Evolutionary conservation across 495 filamentous ascomycete genomes (phyloP).

Genomic region (Alectoria sarmentosa): DNA sequence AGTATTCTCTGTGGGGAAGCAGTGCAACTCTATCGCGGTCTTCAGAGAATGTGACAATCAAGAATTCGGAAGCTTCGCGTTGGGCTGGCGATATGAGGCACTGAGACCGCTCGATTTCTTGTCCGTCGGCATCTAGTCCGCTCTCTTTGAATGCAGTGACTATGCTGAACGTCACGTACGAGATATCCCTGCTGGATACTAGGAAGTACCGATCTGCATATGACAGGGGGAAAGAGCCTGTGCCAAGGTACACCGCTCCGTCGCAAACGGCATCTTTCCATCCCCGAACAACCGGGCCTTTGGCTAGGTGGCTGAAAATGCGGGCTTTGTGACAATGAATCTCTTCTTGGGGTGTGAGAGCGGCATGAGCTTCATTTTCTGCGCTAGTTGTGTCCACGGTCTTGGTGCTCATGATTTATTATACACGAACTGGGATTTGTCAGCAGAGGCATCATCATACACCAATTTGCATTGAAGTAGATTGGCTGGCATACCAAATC

Average conservation of each 20-base stretch:
- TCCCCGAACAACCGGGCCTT: not conserved
- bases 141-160: not conserved
- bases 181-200: not conserved
- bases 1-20: not conserved
- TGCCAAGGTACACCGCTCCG: not conserved
- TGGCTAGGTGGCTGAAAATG: not conserved
- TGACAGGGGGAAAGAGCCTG: not conserved
- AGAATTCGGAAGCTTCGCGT: conserved; percentile 1
- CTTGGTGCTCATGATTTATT: not conserved
- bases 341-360: not conserved
- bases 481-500: not conserved
- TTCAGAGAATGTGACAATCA: not conserved
- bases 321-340: conserved; percentile 2
- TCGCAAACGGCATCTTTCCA: not conserved
- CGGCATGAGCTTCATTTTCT: not conserved
- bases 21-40: not conserved
- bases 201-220: conserved; percentile 1
- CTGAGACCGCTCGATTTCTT: not conserved
- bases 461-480: not conserved
- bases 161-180: conserved; percentile 1
- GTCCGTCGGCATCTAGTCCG: not conserved
- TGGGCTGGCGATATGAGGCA: not conserved
- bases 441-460: not conserved
- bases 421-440: not conserved
- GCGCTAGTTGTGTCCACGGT: not conserved